Conservation (phyloP, 2,329 filamentous ascomycete species). For the Fusarium pseudograminearum region DNA sequence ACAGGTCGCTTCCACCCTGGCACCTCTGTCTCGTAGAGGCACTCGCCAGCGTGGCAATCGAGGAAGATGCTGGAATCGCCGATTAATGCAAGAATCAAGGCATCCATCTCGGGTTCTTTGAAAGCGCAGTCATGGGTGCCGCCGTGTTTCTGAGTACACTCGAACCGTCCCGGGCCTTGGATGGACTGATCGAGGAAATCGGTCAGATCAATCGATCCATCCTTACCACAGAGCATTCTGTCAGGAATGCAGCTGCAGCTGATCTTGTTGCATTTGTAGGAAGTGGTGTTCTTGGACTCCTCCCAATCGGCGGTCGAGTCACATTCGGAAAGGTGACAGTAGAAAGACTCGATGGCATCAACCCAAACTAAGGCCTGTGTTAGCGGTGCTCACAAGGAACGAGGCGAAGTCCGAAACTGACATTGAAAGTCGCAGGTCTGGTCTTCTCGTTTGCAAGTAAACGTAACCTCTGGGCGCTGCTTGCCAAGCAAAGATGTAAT, state of each 20-base stretch:
- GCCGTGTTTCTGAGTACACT: constrained; percentile 75
- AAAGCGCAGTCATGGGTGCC: constrained; percentile 79
- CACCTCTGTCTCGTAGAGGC: constrained; percentile 90
- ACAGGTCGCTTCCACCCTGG: constrained; percentile 90
- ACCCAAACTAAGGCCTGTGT: constrained; percentile 80
- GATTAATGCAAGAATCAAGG: constrained; percentile 87
- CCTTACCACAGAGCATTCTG: constrained; percentile 93
- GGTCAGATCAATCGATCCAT: constrained; percentile 89
- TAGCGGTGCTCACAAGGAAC: background rate
- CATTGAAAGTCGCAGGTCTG: constrained; percentile 94
- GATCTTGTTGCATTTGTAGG: constrained; percentile 86
- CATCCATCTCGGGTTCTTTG: constrained; percentile 91
- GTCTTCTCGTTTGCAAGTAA: constrained; percentile 83
- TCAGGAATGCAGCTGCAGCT: constrained; percentile 89
- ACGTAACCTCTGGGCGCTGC: constrained; percentile 91
- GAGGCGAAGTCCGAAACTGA: constrained; percentile 57
- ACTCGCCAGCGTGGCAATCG: constrained; percentile 87
- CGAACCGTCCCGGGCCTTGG: constrained; percentile 87
- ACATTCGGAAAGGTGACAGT: constrained; percentile 89
- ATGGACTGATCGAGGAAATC: constrained; percentile 89
- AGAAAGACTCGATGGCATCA: constrained; percentile 93
- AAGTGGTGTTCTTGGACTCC: constrained; percentile 80
- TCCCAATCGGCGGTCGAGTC: constrained; percentile 76
- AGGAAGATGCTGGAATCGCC: constrained; percentile 91
- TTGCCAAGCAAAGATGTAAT: constrained; percentile 88